A percentile compares a stretch with the other conserved stretches of the same genome.
These are phyloP conservation scores for Raffaelea albimanens DNA, from an alignment of 2,329 filamentous ascomycete species.

Conservation along the genomic window DNA sequence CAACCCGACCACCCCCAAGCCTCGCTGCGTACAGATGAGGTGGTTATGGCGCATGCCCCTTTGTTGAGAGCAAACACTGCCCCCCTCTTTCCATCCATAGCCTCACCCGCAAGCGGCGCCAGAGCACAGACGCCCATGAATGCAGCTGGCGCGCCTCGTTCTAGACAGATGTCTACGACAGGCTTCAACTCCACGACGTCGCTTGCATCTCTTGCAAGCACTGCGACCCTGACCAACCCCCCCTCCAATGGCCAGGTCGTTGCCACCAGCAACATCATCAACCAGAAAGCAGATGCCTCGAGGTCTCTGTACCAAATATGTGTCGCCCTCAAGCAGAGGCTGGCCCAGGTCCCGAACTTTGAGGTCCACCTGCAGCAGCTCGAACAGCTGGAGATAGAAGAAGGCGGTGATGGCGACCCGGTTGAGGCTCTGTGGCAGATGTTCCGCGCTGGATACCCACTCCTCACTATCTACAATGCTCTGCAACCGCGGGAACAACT, in stretches of 20 bases:
- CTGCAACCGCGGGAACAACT: constrained; percentile 62
- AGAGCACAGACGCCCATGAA: constrained; percentile 39
- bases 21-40: constrained; percentile 27
- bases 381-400: constrained; percentile 54
- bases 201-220: constrained; percentile 36
- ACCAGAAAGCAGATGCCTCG: constrained; percentile 86
- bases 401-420: constrained; percentile 58
- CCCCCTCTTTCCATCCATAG: constrained; percentile 36
- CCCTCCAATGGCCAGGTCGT: constrained; percentile 52
- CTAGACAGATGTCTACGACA: constrained; percentile 54
- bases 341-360: constrained; percentile 78
- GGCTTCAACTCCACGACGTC: constrained; percentile 44
- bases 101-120: constrained; percentile 36
- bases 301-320: constrained; percentile 94
- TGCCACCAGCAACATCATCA: constrained; percentile 90
- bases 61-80: constrained; percentile 50
- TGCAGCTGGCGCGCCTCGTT: constrained; percentile 36
- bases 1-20: background rate
- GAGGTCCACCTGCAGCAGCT: constrained; percentile 65
- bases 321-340: constrained; percentile 69
- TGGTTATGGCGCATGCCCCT: constrained; percentile 50
- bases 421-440: constrained; percentile 88
- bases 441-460: constrained; percentile 71
- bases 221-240: constrained; percentile 29
- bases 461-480: constrained; percentile 83